Percentiles rank a stretch among this genome's conserved stretches.
These are phyloP conservation scores for Alternaria consortialis DNA, from an alignment of 2,329 filamentous ascomycete species.

Conservation along the genomic window DNA sequence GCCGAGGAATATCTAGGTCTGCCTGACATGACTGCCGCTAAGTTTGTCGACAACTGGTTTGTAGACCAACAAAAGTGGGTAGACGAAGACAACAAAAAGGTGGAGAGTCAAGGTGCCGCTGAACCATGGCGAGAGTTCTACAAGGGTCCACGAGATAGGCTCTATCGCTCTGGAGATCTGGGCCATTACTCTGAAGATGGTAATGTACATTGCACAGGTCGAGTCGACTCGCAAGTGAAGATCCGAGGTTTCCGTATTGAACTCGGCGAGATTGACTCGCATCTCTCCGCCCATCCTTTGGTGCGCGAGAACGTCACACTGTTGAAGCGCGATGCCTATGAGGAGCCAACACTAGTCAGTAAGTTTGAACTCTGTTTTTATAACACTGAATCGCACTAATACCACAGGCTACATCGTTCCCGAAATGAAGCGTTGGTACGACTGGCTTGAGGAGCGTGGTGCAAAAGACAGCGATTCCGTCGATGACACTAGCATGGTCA, in stretches of 20 bases:
- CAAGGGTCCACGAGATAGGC: constrained; percentile 80
- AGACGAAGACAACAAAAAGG: constrained; percentile 67
- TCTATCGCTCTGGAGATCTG: constrained; percentile 89
- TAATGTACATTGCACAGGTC: constrained; percentile 79
- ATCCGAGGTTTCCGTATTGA: constrained; percentile 96
- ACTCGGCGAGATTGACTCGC: constrained; percentile 88
- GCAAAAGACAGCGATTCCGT: constrained; percentile 49
- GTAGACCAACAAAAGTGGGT: constrained; percentile 76
- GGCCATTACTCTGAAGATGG: constrained; percentile 76
- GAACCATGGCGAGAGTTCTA: constrained; percentile 83
- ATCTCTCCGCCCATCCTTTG: constrained; percentile 76
- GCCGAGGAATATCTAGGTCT: constrained; percentile 79
- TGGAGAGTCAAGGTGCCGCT: constrained; percentile 56
- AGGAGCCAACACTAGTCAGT: constrained; percentile 86
- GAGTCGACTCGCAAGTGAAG: constrained; percentile 91
- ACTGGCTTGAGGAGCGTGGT: constrained; percentile 66
- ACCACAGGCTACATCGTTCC: constrained; percentile 76
- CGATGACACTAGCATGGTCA: constrained; percentile 62
- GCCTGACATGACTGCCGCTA: constrained; percentile 70
- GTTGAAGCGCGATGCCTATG: constrained; percentile 81
- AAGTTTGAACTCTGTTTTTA: constrained; percentile 19
- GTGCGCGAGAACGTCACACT: constrained; percentile 88
- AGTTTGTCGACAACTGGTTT: constrained; percentile 89
- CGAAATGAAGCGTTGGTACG: constrained; percentile 76
- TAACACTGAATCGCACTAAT: constrained; percentile 5